Conservation (phyloP, 805 yeast species). For the Sugiyamaella smithiae region DNA sequence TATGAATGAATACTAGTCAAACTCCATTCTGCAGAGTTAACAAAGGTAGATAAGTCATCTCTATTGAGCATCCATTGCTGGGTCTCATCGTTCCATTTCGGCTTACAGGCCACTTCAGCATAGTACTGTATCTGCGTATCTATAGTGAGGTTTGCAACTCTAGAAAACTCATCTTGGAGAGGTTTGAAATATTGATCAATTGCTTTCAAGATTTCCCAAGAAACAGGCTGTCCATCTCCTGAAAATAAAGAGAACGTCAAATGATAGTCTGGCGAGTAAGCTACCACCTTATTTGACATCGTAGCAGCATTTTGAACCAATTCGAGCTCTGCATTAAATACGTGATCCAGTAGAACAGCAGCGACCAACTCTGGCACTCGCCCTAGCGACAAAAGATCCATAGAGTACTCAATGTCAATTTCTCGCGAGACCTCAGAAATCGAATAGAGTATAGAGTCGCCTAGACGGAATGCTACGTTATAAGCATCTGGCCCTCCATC, state of each 20-base stretch:
- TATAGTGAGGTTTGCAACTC: slow-evolving; percentile 66
- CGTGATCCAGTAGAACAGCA: slow-evolving; percentile 47
- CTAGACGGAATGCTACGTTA: slow-evolving; percentile 37
- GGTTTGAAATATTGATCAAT: slow-evolving; percentile 52
- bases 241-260: slow-evolving; percentile 70
- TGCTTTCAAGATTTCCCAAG: slow-evolving; percentile 70
- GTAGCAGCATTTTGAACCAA: slow-evolving; percentile 16
- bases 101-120: slow-evolving; percentile 37
- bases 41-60: slow-evolving; percentile 65
- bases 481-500: slow-evolving; percentile 36
- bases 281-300: slow-evolving; percentile 41
- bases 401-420: slow-evolving; percentile 42
- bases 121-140: slow-evolving; percentile 78
- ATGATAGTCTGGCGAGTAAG: slow-evolving; percentile 66
- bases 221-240: slow-evolving; percentile 54
- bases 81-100: slow-evolving; percentile 7
- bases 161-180: slow-evolving; percentile 49
- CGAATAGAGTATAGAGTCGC: slow-evolving; percentile 44
- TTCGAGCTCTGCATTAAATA: slow-evolving; percentile 43
- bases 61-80: slow-evolving; percentile 40
- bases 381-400: slow-evolving; percentile 49
- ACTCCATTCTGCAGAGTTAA: slow-evolving; percentile 86
- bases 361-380: slow-evolving; percentile 62
- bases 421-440: slow-evolving; percentile 41
- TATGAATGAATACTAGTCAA: slow-evolving; percentile 53